These are phyloP conservation scores for Arachnopeziza araneosa DNA, from an alignment of 2,329 filamentous ascomycete species.

Conservation along the genomic window DNA sequence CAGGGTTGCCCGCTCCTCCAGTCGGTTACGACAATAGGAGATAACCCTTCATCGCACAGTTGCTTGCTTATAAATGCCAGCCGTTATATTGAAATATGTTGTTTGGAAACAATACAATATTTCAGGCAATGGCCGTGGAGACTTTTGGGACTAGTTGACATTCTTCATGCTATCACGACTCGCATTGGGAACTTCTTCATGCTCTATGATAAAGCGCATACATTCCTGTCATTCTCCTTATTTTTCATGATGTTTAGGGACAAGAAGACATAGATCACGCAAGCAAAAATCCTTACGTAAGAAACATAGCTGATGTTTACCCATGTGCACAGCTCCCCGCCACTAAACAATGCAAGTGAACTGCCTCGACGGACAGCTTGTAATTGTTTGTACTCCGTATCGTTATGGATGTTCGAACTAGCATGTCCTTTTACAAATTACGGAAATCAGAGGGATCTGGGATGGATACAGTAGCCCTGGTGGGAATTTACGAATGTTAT, in stretches of 20 bases:
- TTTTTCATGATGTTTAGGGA: constrained; percentile 6
- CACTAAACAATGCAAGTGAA: constrained; percentile 10
- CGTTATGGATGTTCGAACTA: background rate
- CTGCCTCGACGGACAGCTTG: background rate
- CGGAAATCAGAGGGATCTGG: background rate
- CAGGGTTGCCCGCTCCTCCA: constrained; percentile 29
- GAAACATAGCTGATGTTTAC: constrained; percentile 29
- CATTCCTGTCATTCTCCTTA: constrained; percentile 7
- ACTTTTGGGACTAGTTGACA: background rate
- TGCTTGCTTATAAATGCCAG: background rate
- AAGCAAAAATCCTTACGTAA: constrained; percentile 18
- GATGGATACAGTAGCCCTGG: background rate
- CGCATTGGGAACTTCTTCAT: background rate
- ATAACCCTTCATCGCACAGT: constrained; percentile 1
- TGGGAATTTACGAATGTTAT: constrained; percentile 1
- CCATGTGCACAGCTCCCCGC: constrained; percentile 24
- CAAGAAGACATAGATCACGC: constrained; percentile 8
- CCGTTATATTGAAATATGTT: background rate
- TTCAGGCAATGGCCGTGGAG: background rate
- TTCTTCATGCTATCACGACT: background rate
- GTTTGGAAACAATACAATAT: background rate
- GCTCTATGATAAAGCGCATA: constrained; percentile 2
- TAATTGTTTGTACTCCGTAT: constrained; percentile 5
- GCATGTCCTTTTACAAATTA: background rate
- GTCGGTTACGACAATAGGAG: constrained; percentile 25